Percentiles rank a stretch among this genome's conserved stretches.
Conservation (phyloP, 2,329 filamentous ascomycete species). For the Zasmidium angulare region DNA sequence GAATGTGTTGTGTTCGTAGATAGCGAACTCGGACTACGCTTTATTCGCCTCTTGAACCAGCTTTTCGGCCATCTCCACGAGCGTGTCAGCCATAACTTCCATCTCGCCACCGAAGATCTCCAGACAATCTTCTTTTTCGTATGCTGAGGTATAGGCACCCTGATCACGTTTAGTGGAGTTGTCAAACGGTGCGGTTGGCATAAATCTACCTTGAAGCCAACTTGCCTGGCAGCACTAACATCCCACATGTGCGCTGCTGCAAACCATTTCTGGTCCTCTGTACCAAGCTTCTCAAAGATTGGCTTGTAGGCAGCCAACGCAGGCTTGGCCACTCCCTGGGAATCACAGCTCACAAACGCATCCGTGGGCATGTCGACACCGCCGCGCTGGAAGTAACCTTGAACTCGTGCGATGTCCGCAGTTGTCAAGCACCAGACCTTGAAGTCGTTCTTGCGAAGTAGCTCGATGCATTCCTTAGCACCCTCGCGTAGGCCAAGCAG, state of each 20-base stretch:
- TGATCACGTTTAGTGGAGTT: constrained; percentile 38
- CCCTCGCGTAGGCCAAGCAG: constrained; percentile 39
- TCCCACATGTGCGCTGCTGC: constrained; percentile 63
- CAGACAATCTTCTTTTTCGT: constrained; percentile 52
- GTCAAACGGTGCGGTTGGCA: background rate
- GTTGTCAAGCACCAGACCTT: constrained; percentile 57
- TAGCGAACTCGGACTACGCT: background rate
- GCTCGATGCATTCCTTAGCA: constrained; percentile 43
- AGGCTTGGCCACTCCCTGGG: constrained; percentile 51
- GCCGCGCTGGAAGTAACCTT: constrained; percentile 52
- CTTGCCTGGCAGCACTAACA: constrained; percentile 52
- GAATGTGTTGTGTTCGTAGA: constrained; percentile 31
- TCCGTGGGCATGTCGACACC: constrained; percentile 52
- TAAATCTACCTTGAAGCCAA: constrained; percentile 43
- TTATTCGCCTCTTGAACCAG: constrained; percentile 8
- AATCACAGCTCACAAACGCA: constrained; percentile 55
- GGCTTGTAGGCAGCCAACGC: constrained; percentile 48
- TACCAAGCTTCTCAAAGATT: constrained; percentile 43
- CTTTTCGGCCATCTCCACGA: constrained; percentile 51
- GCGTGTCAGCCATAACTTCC: constrained; percentile 50
- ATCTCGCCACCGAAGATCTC: constrained; percentile 52
- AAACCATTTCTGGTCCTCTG: constrained; percentile 51
- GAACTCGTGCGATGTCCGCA: constrained; percentile 51
- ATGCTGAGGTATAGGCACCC: constrained; percentile 55
- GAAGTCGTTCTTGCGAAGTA: constrained; percentile 48